Base-by-base conservation (phyloP, 352 stramenopile genomes). In the Nothophytophthora sp. region DNA sequence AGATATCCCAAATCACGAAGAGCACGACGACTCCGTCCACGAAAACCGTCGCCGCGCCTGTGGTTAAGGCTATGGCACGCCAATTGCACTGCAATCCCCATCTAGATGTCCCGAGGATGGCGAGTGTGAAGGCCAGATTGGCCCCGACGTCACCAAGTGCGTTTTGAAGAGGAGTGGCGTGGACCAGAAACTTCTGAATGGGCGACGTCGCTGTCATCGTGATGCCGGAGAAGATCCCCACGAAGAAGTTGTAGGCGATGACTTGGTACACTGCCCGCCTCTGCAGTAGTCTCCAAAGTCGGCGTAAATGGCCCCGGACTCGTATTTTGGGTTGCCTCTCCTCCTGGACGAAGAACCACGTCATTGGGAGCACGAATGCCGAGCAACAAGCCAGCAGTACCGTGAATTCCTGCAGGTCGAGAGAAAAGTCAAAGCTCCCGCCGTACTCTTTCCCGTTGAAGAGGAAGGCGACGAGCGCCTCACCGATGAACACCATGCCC, bases 371-470 rank as follows among this genome's bases (percentile, higher is more conserved):
- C 10, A 60, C 50, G 2, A 32, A 23, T 2, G 23, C 34, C 0
- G 39, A 25, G 16, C 42, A 60, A 13, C 54, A 10, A 5, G 62
- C 28, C 16, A 78, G 37, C 22, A 69, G 42, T 20, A 68, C 11
- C 63, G 74, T 74, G 18, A 80, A 33, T 18, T 60, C 20, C 19
- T 63, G 66, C 30, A 84, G 80, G 28, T 34, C 58, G 2, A 88
- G 45, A 22, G 61, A 61, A 25, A 70, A 81, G 45, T 65, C 46
- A 36, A 80, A 88, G 12, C 38, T 48, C 8, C 77, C 77, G 16
- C 73, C 73, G 44, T 88, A 88, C 13, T 70, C 48, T 19, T 37
- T 25, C 13, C 66, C 69, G 49, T 85, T 88, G 45, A 88, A 68
- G 5, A 33, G 18, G 27, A 78, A 61, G 7, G 46, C 68, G 4